Conservation (phyloP, 2,329 filamentous ascomycete genomes). For the Pseudopithomyces maydicus region DNA sequence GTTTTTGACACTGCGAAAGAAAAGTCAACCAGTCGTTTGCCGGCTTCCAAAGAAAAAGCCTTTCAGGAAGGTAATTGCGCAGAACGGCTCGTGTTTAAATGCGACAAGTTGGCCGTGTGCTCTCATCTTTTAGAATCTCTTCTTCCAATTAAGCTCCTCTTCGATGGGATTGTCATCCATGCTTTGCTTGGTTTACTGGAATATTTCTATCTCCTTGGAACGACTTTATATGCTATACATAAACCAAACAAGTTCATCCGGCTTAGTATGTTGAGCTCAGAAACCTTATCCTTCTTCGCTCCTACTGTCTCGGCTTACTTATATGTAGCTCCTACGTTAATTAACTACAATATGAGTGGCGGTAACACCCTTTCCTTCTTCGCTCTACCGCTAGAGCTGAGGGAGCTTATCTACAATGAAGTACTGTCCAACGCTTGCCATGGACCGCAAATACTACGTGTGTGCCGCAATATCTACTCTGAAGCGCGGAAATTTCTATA, state of each 20-base stretch:
- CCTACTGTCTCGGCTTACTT: too few relatives aligned
- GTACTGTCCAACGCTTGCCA: conserved; percentile 23
- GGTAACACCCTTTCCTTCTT: conserved; percentile 13
- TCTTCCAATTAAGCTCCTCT: neutral
- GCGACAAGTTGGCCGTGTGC: neutral
- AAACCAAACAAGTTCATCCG: too few relatives aligned
- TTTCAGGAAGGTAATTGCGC: neutral
- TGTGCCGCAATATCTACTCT: conserved; percentile 31
- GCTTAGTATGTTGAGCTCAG: neutral
- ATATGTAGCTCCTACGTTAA: neutral
- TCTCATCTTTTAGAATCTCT: neutral
- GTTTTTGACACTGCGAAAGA: neutral
- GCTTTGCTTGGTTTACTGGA: too few relatives aligned
- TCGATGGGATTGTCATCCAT: neutral
- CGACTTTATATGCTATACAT: too few relatives aligned
- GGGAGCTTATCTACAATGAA: conserved; percentile 34
- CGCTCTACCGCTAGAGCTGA: conserved; percentile 36
- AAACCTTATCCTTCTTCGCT: neutral
- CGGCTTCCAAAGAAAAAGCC: neutral
- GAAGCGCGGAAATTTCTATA: conserved; percentile 38
- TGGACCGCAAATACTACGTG: conserved; percentile 26
- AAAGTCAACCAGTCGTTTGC: neutral
- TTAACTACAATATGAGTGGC: neutral
- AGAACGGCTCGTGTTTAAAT: neutral
- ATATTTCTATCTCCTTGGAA: too few relatives aligned